Conservation (phyloP, 1,284 basidiomycete species). For the Rhodotorula sp. region DNA sequence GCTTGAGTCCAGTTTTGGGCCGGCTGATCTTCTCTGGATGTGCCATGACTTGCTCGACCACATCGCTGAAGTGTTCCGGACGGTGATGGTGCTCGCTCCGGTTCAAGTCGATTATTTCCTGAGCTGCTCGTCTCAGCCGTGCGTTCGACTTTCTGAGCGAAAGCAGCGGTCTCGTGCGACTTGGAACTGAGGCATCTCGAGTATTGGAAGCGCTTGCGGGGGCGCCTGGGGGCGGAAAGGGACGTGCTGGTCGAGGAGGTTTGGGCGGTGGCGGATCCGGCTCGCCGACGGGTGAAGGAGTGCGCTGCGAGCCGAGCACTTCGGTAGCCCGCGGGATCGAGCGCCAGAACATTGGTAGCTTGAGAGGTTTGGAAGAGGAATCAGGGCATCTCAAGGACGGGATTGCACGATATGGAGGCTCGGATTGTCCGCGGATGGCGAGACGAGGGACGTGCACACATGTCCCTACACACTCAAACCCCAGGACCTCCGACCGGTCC, state of each 20-base stretch:
- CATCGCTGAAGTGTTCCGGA: not conserved
- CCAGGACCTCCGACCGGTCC: too few relatives aligned
- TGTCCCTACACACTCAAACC: too few relatives aligned
- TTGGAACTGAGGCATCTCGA: not conserved
- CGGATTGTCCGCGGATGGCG: slow-evolving; percentile 2
- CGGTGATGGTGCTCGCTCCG: not conserved
- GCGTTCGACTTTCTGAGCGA: not conserved
- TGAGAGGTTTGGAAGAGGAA: not conserved
- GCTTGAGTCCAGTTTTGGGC: not conserved
- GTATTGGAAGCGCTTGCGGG: not conserved
- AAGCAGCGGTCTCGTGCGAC: not conserved
- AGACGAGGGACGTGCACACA: too few relatives aligned
- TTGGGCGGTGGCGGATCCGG: not conserved
- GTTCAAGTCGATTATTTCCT: slow-evolving; percentile 3
- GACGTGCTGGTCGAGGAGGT: not conserved
- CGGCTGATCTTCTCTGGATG: not conserved
- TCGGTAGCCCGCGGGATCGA: slow-evolving; percentile 13
- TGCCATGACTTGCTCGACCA: slow-evolving; percentile 4
- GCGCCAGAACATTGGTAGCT: slow-evolving; percentile 12
- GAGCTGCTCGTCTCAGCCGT: not conserved
- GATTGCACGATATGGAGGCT: not conserved
- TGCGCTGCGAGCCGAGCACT: not conserved
- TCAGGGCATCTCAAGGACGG: not conserved
- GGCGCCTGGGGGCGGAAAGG: not conserved
- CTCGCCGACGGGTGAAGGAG: not conserved